A percentile compares a stretch with the other conserved stretches of the same genome.
Evolutionary conservation across 176 grass and related monocot genomes (phyloP).

Genomic region (Carex scoparia): DNA sequence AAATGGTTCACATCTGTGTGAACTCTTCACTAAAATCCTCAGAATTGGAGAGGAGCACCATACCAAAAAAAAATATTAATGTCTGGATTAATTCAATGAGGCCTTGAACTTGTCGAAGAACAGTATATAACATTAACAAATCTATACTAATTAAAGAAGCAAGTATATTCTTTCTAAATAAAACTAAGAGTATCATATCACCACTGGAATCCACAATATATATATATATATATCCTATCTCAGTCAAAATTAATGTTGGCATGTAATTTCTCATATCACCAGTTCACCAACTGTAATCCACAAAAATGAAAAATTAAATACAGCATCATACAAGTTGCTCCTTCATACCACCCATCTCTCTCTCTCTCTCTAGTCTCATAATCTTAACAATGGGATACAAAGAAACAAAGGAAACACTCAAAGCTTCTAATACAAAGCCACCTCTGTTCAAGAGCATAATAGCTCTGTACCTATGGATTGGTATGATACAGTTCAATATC

Average conservation of each 20-base stretch:
- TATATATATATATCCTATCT: no score
- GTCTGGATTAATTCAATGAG: background rate
- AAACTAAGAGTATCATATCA: background rate
- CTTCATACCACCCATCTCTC: background rate
- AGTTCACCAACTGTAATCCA: background rate
- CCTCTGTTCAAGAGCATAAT: conserved; percentile 10
- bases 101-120: background rate
- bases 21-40: no score
- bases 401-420: background rate
- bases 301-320: background rate
- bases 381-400: conserved; percentile 4
- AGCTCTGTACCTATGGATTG: conserved; percentile 21
- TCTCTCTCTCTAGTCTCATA: background rate
- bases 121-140: background rate
- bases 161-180: background rate
- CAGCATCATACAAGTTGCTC: no score
- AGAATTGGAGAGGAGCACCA: no score
- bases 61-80: background rate
- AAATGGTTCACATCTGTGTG: no score
- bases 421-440: background rate
- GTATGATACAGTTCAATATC: conserved; percentile 9
- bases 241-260: background rate
- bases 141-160: background rate
- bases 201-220: background rate
- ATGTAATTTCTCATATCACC: background rate